phyloP scores from a whole-genome alignment of 306 rosid genomes.

The Boehmeria nivea region DNA sequence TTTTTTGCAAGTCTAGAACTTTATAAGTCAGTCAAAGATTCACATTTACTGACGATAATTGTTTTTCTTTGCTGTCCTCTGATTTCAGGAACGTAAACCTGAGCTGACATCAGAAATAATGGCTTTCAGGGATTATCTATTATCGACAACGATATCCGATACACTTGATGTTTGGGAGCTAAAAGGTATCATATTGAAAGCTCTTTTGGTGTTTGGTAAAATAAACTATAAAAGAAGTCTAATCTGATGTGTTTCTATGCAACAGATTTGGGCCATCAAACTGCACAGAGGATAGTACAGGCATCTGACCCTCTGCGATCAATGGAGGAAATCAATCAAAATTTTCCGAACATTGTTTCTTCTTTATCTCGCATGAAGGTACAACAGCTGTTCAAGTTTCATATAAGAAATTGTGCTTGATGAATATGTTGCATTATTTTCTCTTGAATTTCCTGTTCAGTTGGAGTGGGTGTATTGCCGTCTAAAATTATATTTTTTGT shows the following conservation, averaged over 20 bases:
- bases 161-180: constrained; percentile 98
- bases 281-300: constrained; percentile 94
- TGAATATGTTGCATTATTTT: too few relatives aligned
- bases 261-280: constrained; percentile 95
- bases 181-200: constrained; percentile 52
- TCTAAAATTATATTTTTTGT: constrained; percentile 6
- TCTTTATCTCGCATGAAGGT: constrained; percentile 99
- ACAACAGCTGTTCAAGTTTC: constrained; percentile 14
- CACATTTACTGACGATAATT: background rate
- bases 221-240: constrained; percentile 1
- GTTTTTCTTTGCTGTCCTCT: background rate
- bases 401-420: too few relatives aligned
- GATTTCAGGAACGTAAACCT: constrained; percentile 77
- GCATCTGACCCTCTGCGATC: constrained; percentile 97
- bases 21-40: too few relatives aligned
- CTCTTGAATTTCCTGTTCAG: constrained; percentile 21
- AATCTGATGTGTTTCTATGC: constrained; percentile 19
- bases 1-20: too few relatives aligned
- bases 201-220: constrained; percentile 8
- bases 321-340: constrained; percentile 97
- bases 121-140: constrained; percentile 89
- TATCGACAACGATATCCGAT: constrained; percentile 86
- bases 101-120: constrained; percentile 81
- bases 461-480: background rate
- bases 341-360: constrained; percentile 92